phyloP scores from a whole-genome alignment of 305 asterid species.

The Ilex paraguariensis region DNA sequence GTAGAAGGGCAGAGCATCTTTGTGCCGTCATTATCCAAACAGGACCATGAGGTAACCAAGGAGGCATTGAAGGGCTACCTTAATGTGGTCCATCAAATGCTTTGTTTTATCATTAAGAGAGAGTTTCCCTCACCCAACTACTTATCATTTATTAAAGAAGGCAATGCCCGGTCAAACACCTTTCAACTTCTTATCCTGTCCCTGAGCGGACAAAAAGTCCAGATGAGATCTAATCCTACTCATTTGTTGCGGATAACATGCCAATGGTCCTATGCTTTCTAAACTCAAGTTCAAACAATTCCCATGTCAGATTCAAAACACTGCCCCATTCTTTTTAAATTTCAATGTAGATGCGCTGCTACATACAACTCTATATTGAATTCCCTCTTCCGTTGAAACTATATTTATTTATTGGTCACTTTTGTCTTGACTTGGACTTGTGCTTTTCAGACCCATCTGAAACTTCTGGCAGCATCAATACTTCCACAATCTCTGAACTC shows the following conservation, averaged over 20 bases:
- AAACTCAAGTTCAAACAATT: slow-evolving; percentile 15
- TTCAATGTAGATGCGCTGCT: slow-evolving; percentile 20
- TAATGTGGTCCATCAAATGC: not conserved
- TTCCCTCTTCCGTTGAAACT: slow-evolving; percentile 9
- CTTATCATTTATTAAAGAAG: not conserved
- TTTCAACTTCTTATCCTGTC: slow-evolving; percentile 27
- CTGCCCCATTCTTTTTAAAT: slow-evolving; percentile 20
- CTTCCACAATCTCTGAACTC: no score
- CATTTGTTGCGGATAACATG: slow-evolving; percentile 24
- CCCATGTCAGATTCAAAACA: slow-evolving; percentile 10
- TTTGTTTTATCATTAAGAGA: no score
- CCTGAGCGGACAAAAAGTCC: slow-evolving; percentile 17
- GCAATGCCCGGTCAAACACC: slow-evolving; percentile 6
- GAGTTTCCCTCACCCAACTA: slow-evolving; percentile 1
- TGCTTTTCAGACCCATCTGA: slow-evolving; percentile 8
- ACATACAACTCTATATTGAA: slow-evolving; percentile 26
- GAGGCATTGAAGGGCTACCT: no score
- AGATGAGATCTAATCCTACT: slow-evolving; percentile 35
- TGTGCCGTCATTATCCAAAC: no score
- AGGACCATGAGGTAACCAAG: no score
- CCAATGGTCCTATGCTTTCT: slow-evolving; percentile 24
- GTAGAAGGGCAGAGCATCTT: no score
- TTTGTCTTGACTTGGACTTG: slow-evolving; percentile 19
- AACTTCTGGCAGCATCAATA: slow-evolving; percentile 7
- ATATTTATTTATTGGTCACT: not conserved